Evolutionary conservation across 2,329 filamentous ascomycete genomes (phyloP).

Genomic region (Aspergillus sp.): DNA sequence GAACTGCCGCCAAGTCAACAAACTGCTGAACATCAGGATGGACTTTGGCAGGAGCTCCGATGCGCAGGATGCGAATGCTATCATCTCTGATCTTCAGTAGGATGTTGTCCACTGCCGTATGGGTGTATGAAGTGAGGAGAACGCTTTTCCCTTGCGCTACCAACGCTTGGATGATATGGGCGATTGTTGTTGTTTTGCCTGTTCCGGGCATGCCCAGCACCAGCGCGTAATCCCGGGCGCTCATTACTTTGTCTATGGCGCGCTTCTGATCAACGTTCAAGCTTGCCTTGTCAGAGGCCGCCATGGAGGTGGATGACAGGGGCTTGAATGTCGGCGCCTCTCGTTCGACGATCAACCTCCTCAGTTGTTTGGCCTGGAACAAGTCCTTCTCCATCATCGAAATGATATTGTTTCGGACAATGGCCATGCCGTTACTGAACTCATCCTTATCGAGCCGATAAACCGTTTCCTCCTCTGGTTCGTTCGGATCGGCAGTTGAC

Average conservation of each 20-base stretch:
- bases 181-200: conserved; percentile 96
- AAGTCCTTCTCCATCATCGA: conserved; percentile 78
- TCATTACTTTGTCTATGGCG: conserved; percentile 92
- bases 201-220: conserved; percentile 97
- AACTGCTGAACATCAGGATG: conserved; percentile 82
- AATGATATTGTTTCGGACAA: conserved; percentile 85
- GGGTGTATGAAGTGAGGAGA: conserved; percentile 87
- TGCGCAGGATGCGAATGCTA: conserved; percentile 67
- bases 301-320: conserved; percentile 50
- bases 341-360: conserved; percentile 71
- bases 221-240: conserved; percentile 88
- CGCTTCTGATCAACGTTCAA: conserved; percentile 81
- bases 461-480: conserved; percentile 43
- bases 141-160: conserved; percentile 87
- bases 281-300: conserved; percentile 45
- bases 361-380: conserved; percentile 61
- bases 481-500: conserved; percentile 18
- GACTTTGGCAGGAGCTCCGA: conserved; percentile 76
- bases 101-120: conserved; percentile 97
- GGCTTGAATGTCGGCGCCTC: conserved; percentile 64
- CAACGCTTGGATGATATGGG: conserved; percentile 87
- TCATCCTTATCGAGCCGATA: conserved; percentile 96
- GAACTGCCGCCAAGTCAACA: conserved; percentile 64
- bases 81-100: conserved; percentile 79
- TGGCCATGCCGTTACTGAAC: conserved; percentile 96